These are phyloP conservation scores for Melanomma pulvis-pyrius DNA, from an alignment of 495 filamentous ascomycete genomes.

Conservation along the genomic window DNA sequence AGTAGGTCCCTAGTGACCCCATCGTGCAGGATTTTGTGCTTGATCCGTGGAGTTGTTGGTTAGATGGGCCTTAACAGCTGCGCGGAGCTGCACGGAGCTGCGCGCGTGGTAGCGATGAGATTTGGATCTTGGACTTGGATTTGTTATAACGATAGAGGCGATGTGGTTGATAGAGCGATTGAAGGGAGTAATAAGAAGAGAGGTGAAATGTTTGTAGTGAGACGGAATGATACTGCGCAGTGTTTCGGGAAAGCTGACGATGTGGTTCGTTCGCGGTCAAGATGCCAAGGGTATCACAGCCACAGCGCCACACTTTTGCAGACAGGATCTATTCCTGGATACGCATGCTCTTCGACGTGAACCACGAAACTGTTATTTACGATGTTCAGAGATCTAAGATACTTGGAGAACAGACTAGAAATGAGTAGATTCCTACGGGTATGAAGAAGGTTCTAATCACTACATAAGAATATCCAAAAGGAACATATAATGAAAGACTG, in stretches of 20 bases:
- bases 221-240: background rate
- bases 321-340: background rate
- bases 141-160: background rate
- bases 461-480: background rate
- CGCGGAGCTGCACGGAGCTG: background rate
- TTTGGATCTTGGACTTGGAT: background rate
- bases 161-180: background rate
- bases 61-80: constrained; percentile 6
- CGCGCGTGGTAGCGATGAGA: background rate
- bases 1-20: constrained; percentile 51
- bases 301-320: background rate
- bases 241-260: constrained; percentile 9
- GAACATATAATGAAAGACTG: background rate
- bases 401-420: too few relatives aligned
- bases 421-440: too few relatives aligned
- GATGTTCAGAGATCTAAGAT: too few relatives aligned
- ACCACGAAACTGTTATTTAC: too few relatives aligned
- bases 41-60: constrained; percentile 1
- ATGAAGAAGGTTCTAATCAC: too few relatives aligned
- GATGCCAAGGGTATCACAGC: constrained; percentile 2
- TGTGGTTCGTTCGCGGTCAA: constrained; percentile 2
- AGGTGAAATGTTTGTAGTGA: constrained; percentile 4
- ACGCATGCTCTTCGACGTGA: too few relatives aligned
- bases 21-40: constrained; percentile 21
- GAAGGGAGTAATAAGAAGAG: background rate